Evolutionary conservation across 805 yeast species (phyloP).

Genomic region (Yarrowia porcina): DNA sequence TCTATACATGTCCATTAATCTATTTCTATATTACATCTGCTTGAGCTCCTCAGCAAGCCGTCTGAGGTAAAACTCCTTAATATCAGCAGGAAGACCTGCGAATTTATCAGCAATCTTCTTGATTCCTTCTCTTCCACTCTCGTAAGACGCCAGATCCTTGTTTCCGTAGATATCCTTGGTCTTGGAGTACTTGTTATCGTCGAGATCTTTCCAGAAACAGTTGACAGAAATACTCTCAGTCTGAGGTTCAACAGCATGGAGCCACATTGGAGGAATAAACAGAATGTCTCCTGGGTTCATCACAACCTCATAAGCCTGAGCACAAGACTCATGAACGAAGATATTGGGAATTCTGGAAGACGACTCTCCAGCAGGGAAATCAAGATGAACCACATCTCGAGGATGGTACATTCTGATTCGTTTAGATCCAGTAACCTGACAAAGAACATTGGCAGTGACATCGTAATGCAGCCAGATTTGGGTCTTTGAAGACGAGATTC

Average conservation of each 20-base stretch:
- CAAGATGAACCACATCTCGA: conserved; percentile 34
- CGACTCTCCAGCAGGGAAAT: conserved; percentile 38
- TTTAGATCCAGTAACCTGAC: conserved; percentile 40
- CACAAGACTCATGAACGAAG: conserved; percentile 30
- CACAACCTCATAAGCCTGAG: conserved; percentile 36
- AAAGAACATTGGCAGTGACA: conserved; percentile 40
- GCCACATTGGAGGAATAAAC: conserved; percentile 42
- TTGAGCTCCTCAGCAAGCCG: conserved; percentile 37
- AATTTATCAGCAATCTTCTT: conserved; percentile 32
- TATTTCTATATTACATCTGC: conserved; percentile 16
- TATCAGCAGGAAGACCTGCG: conserved; percentile 34
- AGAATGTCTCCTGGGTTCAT: conserved; percentile 42
- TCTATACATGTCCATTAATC: background rate
- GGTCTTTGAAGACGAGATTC: conserved; percentile 39
- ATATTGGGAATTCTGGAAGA: conserved; percentile 39
- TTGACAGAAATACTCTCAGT: conserved; percentile 39
- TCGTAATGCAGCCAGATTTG: conserved; percentile 42
- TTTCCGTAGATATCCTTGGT: conserved; percentile 42
- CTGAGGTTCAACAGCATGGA: conserved; percentile 40
- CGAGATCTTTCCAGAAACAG: conserved; percentile 40
- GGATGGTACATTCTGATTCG: conserved; percentile 41
- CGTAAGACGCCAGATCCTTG: conserved; percentile 39
- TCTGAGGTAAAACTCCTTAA: conserved; percentile 35
- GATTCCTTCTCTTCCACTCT: conserved; percentile 36
- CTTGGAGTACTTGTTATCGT: conserved; percentile 32